Evolutionary conservation across 1,139 yeast species (phyloP), one percentile per base, ranked within the genome.

Genomic region (Yamadazyma friedrichii): DNA sequence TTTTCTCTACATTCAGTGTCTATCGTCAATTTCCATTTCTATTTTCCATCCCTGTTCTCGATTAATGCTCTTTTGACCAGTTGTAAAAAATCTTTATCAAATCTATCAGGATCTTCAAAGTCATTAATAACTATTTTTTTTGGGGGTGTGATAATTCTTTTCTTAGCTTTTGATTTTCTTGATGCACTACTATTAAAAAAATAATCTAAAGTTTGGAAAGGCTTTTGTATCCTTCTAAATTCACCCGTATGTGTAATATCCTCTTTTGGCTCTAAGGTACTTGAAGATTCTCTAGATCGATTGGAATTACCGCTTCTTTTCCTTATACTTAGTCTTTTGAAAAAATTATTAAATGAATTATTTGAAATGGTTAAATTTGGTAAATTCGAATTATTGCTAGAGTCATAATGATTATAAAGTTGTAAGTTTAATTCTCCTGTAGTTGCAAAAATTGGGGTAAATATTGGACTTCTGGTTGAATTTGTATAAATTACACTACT

Each of bases 71-170:
- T 26, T 35, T 26, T 41, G 8, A 41, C 22, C 2, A 11, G 12
- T 2, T 17, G 9, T 6, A 42, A 24, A 20, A 13, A 33, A 10
- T 29, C 15, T 25, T 13, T 31, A 33, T 32, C 38, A 16, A 42
- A 38, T 10, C 10, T 13, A 25, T 42, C 44, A 11, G 38, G 37
- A 25, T 42, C 44, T 6, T 3, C 30, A 15, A 20, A 29, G 4
- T 16, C 15, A 4, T 9, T 15, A 17, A 3, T 4, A 3, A 15
- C 12, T 4, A 17, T 15, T 10, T 9, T n/a, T 10, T 15, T 13
- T 28, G n/a, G 30, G 13, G 15, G 16, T 4, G 9, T 11, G 13
- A 12, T 11, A 13, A 12, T 13, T 25, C n/a, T 34, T 11, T 9
- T 34, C 11, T 17, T n/a, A 3, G 9, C n/a, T 12, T 13, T 12